Base-by-base conservation (phyloP, 2,329 filamentous ascomycete species). In the Fusarium mangiferae region DNA sequence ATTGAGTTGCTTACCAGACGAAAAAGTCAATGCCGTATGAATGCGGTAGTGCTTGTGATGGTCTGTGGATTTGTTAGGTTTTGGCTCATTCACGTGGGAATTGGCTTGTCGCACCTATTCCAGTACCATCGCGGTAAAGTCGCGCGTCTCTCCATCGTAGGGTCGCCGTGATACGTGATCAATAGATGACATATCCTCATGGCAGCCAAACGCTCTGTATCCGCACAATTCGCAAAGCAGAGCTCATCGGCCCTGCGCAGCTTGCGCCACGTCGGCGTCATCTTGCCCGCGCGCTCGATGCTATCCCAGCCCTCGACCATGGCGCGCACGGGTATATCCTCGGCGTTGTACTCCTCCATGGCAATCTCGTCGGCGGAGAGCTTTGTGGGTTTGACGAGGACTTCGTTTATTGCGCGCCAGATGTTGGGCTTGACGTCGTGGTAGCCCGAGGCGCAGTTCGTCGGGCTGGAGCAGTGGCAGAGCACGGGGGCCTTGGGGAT, bases 21-120 rank as follows among this genome's bases (percentile, higher is more conserved):
- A 81, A 79, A 42, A 78, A 81, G 65, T 81, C 79, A 14, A 81
- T 80, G 4, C 77, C 79, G 30, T 78, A 78, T 1, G 79, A 77
- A 14, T 81, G 79, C 3, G 79, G 71, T 2, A 81, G 39, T 1
- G 65, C 54, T 58, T 81, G 78, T 13, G 79, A 80, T 3, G 79
- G 79, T 26, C 79, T 81, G 17, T 3, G 3, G 0, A 7, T 5
- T 2, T 10, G 41, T 76, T 30, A 77, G 60, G 13, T 5, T 14
- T 13, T 7, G 4, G 15, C 4, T 2, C 35, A 28, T 28, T 30
- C 3, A 15, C 8, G 13, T 6, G 15, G 17, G 11, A 1, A 2
- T 10, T 14, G 20, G 13, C 22, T 18, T 26, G 9, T 28, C 66
- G 54, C 33, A 79, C 79, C 79, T 79, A 28, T 70, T 76, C 28